Percentiles rank a stretch among this genome's conserved stretches.
Conservation (phyloP, 441 rosid genomes). For the Brassica balearica region DNA sequence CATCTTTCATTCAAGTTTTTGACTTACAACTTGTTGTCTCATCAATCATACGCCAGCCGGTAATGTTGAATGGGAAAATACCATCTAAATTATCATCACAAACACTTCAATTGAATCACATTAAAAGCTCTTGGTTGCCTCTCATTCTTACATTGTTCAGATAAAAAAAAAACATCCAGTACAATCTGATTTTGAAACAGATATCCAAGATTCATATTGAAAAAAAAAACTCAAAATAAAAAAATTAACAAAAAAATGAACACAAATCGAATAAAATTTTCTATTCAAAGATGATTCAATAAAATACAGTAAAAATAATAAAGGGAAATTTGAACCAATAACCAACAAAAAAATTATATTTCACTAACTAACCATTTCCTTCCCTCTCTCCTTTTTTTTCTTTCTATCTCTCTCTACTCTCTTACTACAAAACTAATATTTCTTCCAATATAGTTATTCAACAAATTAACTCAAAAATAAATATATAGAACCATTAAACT, state of each 20-base stretch:
- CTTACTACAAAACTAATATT: too few relatives aligned
- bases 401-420: too few relatives aligned
- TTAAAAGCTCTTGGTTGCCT: not conserved
- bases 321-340: too few relatives aligned
- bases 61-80: not conserved
- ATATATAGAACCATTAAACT: too few relatives aligned
- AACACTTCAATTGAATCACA: not conserved
- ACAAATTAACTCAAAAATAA: not conserved
- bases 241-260: not conserved
- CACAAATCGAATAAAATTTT: not conserved
- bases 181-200: not conserved
- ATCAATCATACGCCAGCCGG: not conserved
- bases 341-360: too few relatives aligned
- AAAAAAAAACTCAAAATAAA: not conserved
- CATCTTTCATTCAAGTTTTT: not conserved
- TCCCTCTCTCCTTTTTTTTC: too few relatives aligned
- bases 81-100: not conserved
- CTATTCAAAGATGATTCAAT: not conserved
- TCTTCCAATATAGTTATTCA: too few relatives aligned
- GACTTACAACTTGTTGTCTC: not conserved
- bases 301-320: not conserved
- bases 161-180: not conserved
- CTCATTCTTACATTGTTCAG: not conserved
- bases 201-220: not conserved
- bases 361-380: too few relatives aligned